These are phyloP conservation scores for Dichomitus squalens DNA, from an alignment of 1,284 basidiomycete species.

Conservation along the genomic window DNA sequence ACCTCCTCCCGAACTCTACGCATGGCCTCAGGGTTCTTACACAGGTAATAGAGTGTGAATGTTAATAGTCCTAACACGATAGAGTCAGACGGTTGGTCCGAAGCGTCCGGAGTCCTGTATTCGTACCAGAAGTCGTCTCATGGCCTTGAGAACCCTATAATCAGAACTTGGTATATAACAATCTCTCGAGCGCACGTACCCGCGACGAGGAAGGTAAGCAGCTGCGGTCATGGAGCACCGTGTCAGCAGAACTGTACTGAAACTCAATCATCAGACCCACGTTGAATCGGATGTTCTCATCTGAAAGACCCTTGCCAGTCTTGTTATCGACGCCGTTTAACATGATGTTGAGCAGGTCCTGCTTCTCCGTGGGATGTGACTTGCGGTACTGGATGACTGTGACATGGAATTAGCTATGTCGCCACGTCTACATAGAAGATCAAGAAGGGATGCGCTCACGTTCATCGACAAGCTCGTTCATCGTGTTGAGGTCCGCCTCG, in stretches of 20 bases:
- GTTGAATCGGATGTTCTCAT: constrained; percentile 49
- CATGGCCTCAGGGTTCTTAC: constrained; percentile 47
- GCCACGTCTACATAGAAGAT: background rate
- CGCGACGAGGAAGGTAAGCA: constrained; percentile 58
- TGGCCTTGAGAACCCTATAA: constrained; percentile 36
- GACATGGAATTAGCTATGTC: background rate
- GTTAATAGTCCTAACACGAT: constrained; percentile 36
- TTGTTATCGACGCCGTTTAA: constrained; percentile 47
- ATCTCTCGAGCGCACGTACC: constrained; percentile 28
- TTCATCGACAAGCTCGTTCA: constrained; percentile 42
- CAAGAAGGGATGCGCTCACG: constrained; percentile 30
- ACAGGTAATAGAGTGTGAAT: constrained; percentile 46
- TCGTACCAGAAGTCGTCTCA: constrained; percentile 49
- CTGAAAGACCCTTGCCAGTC: constrained; percentile 46
- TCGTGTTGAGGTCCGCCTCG: constrained; percentile 41
- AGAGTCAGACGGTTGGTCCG: background rate
- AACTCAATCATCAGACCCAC: constrained; percentile 26
- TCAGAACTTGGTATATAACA: background rate
- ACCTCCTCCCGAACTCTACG: constrained; percentile 49
- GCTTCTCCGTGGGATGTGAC: constrained; percentile 40
- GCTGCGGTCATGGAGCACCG: constrained; percentile 27
- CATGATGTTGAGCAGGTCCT: constrained; percentile 52
- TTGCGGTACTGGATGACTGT: constrained; percentile 42
- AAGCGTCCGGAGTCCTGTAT: too few species aligned
- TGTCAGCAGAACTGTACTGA: background rate